A percentile compares a stretch with the other conserved stretches of the same genome.
Conservation (phyloP, 176 grass and related monocot genomes). For the sorghum (Sorghum bicolor) region Sorghum_bicolor_NCBIv3 NC_012870.2:20429001-20429500, state of each 20-base stretch:
- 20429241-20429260: background rate
- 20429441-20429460: background rate
- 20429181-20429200: conserved; percentile 19
- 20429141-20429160: conserved; percentile 3
- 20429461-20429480: background rate
- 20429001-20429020: background rate
- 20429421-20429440: background rate
- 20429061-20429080: background rate
- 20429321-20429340: background rate
- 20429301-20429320: background rate
- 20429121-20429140: conserved; percentile 30
- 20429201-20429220: conserved; percentile 20
- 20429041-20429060: background rate
- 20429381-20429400: background rate
- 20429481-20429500: background rate
- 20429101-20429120: conserved; percentile 4
- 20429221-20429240: background rate
- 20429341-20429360: background rate
- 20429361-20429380: background rate
- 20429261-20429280: background rate
- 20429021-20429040: background rate
- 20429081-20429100: too few relatives aligned
- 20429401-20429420: background rate
- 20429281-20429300: conserved; percentile 19
- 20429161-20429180: conserved; percentile 23